Base-by-base conservation (phyloP, 2,329 filamentous ascomycete species). In the Penicillium sp. region DNA sequence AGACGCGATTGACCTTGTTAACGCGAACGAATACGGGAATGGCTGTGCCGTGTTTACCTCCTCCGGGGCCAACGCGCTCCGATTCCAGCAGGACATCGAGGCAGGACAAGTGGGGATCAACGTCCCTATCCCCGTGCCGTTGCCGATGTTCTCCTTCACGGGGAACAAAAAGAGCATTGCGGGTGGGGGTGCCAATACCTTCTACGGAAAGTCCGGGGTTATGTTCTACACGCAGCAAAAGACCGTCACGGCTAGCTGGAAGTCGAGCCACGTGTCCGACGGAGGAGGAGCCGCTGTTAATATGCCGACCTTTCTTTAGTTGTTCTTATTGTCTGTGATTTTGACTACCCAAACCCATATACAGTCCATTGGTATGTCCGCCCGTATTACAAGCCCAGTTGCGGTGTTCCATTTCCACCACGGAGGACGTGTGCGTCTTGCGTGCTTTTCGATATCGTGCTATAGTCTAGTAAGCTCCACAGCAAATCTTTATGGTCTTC, bases 221-320 rank as follows among this genome's bases (percentile, higher is more conserved):
- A 89, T 91, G 75, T 99, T 99, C 76, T 98, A 96, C 80, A 99
- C 95, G 3, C 95, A 98, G 82, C 86, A 91, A 75, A 98, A 99
- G 91, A 99, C 95, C 3, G 95, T 99, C 53, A 99, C 95, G 57
- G 23, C 23, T 5, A 26, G 23, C 23, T 26, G 23, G 23, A 26
- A 26, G 23, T 26, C 23, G 23, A 26, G 23, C 23, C 3, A 26
- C 23, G 23, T 26, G 23, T 5, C 23, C 23, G 23, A 26, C 5
- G 23, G 23, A 26, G 23, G 23, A 26, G 23, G 23, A 26, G 23
- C 23, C 23, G 3, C 23, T 26, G 23, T 26, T 26, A 26, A 26
- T 26, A 26, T 26, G 23, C 23, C 23, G 23, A 26, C 23, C 23
- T 26, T 26, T 26, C 23, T 26, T 26, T 26, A 26, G 23, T 26